phyloP scores from a whole-genome alignment of 805 yeast genomes.

The Yamadazyma nakazawae region DNA sequence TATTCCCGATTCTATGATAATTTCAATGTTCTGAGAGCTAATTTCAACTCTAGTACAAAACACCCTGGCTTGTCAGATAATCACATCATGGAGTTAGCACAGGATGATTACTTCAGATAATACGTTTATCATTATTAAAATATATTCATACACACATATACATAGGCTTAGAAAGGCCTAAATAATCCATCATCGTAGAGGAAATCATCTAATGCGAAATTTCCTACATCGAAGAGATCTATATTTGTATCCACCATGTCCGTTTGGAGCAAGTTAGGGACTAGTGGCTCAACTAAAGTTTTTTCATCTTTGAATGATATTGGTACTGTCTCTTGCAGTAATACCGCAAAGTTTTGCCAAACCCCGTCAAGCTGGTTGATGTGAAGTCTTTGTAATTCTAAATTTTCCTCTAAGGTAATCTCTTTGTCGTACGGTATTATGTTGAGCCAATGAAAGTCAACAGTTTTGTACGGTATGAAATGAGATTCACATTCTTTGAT shows the following conservation, averaged over 20 bases:
- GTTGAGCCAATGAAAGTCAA: slow-evolving; percentile 9
- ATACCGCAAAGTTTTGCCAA: slow-evolving; percentile 7
- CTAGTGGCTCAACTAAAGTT: slow-evolving; percentile 1
- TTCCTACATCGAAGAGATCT: slow-evolving; percentile 8
- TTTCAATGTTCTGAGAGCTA: slow-evolving; percentile 2
- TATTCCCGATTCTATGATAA: slow-evolving; percentile 1
- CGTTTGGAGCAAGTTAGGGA: slow-evolving; percentile 8
- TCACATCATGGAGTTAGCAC: slow-evolving; percentile 5
- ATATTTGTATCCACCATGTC: slow-evolving; percentile 1
- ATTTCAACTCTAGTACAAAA: slow-evolving; percentile 2
- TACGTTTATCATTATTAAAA: neutral
- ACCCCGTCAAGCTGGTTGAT: slow-evolving; percentile 10
- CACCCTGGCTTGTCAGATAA: slow-evolving; percentile 9
- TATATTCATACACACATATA: neutral
- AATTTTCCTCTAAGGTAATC: slow-evolving; percentile 8
- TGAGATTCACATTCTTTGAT: neutral
- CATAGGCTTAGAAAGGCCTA: neutral
- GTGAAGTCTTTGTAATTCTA: slow-evolving; percentile 11
- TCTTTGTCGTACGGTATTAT: slow-evolving; percentile 9
- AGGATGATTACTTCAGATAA: slow-evolving; percentile 13
- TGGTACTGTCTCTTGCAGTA: slow-evolving; percentile 9
- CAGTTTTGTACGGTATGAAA: neutral
- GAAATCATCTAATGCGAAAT: slow-evolving; percentile 9
- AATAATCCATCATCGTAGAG: slow-evolving; percentile 4
- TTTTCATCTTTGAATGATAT: slow-evolving; percentile 8